Evolutionary conservation across 148 eudicot species (phyloP).

Genomic region (Cornus florida): DNA sequence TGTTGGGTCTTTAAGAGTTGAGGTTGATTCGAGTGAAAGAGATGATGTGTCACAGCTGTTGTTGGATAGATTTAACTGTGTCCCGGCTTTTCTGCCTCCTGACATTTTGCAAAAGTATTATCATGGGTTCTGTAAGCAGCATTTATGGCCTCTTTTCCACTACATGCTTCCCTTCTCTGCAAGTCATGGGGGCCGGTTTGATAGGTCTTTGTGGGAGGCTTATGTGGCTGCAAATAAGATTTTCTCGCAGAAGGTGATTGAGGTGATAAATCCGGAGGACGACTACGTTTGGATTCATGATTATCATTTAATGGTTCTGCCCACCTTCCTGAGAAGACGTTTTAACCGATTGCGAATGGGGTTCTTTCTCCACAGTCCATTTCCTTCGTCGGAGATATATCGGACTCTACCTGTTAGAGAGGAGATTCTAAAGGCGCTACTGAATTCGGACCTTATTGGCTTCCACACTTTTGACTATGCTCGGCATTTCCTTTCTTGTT

Average conservation of each 20-base stretch:
- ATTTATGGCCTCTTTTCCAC: constrained; percentile 64
- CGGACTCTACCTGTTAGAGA: constrained; percentile 59
- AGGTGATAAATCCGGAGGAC: constrained; percentile 63
- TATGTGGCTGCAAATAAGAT: constrained; percentile 67
- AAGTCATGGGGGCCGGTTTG: constrained; percentile 50
- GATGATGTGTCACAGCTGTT: constrained; percentile 57
- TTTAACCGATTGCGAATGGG: constrained; percentile 50
- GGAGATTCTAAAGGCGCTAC: constrained; percentile 59
- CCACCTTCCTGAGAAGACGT: constrained; percentile 59
- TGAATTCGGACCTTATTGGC: constrained; percentile 56
- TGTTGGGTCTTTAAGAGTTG: constrained; percentile 55
- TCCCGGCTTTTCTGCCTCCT: constrained; percentile 54
- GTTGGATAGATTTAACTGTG: constrained; percentile 57
- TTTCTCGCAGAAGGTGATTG: constrained; percentile 56
- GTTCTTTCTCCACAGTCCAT: constrained; percentile 59
- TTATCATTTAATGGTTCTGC: constrained; percentile 62
- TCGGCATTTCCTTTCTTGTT: constrained; percentile 62
- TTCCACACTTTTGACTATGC: constrained; percentile 73
- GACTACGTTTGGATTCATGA: constrained; percentile 75
- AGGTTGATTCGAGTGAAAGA: constrained; percentile 47
- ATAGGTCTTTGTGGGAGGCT: constrained; percentile 49
- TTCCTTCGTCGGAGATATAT: constrained; percentile 65
- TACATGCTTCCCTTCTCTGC: constrained; percentile 58
- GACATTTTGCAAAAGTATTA: constrained; percentile 42
- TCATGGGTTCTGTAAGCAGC: constrained; percentile 62